Evolutionary conservation across 192 early-diverging fungal species (phyloP), one percentile per base, ranked within the genome.

Genomic region (Coemansia sp.): DNA sequence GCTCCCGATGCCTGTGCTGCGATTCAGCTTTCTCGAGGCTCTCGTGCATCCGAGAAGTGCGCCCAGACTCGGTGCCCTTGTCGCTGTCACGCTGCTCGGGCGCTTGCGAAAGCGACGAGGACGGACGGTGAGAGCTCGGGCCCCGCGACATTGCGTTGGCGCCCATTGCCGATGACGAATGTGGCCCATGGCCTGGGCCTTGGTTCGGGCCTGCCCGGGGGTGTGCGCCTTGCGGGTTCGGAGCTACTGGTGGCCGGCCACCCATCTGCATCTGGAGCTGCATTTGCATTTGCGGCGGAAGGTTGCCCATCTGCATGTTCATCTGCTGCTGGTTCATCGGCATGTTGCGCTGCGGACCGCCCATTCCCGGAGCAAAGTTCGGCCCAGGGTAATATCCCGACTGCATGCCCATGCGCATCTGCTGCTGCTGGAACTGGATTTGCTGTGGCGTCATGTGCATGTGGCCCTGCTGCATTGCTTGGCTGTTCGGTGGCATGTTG

Each of bases 261-360:
- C 63, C 67, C 71, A 74, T 74, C 54, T 72, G 75, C 75, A 77
- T 68, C 19, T 77, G 74, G 66, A 73, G 68, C 25, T 78, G 76
- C 77, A 79, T 79, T 9, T 80, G 77, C 68, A 80, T 73, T 56
- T 74, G 72, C 19, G 60, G 49, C 10, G 46, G 58, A 0, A 56
- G 46, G 31, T 51, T 35, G 41, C 40, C 39, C 64, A 66, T 65
- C 35, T 67, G 66, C 38, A 45, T 24, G 58, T 65, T 64, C 70
- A 79, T 67, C 19, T 74, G 65, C 67, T 68, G 73, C 32, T 64
- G 61, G 41, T 54, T 64, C 76, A 72, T 65, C 1, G 67, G 74
- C 71, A 82, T 82, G 32, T 72, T 75, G 60, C 67, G 76, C 71
- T 67, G 81, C 49, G 65, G 70, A 0, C 72, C 73, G 32, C 53